Evolutionary conservation across 148 eudicot genomes (phyloP), one percentile per base, ranked within the genome.

Genomic region (Chenopodium berlandieri): DNA sequence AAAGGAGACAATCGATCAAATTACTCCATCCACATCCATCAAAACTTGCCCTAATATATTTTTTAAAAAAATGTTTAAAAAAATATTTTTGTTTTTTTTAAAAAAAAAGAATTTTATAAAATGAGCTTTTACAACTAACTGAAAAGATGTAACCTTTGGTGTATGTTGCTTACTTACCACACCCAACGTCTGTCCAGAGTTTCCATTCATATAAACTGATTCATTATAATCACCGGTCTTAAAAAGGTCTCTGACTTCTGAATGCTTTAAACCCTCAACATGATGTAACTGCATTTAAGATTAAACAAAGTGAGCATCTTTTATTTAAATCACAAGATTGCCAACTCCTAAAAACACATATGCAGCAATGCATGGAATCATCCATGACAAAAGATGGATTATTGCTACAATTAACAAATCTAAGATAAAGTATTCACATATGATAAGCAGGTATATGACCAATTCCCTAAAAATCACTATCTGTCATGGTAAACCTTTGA

Each of bases 221-320:
- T 92, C 90, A 76, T 82, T 82, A 63, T 34, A 23, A 14, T 76
- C 88, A 71, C 76, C 77, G 7, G 80, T 84, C 82, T 94, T 88
- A 75, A 94, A 85, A 78, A 79, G 86, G 72, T 83, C 82, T 83
- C 89, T 87, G 54, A 95, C 97, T 82, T 82, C 86, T 67, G 87
- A 80, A 80, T 86, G 86, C 50, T 82, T 83, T 80, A 96, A 91
- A 76, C 99, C 99, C 79, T 96, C 97, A 80, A 94, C 93, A 82
- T 92, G 99, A 85, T 96, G 99, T 79, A 96, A 87, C 97, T 95
- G 90, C 71, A 86, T 60, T 44, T 5, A 62, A 6, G 68, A 87
- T 60, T 48, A 8, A 52, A 6, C 32, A 69, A n/a, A 19, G 12
- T 72, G 44, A 82, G 13, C 31, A 37, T 74, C 10, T 44, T 40